Conservation (phyloP, 768 basidiomycete genomes). For the Leccinum disarticulatum region DNA sequence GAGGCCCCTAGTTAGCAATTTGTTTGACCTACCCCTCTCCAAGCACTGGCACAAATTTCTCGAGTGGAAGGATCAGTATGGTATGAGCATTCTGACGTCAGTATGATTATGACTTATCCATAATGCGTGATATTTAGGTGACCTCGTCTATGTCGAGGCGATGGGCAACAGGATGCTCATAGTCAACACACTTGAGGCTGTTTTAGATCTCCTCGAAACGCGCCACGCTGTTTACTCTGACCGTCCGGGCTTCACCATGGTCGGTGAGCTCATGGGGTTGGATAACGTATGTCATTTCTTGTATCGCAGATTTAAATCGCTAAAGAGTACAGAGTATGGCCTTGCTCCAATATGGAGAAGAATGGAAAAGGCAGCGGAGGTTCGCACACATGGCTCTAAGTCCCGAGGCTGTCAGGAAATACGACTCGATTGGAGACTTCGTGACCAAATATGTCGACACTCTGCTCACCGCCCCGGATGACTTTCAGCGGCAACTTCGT, state of each 20-base stretch:
- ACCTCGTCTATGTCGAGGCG: slow-evolving; percentile 30
- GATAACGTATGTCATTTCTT: slow-evolving; percentile 8
- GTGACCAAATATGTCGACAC: slow-evolving; percentile 17
- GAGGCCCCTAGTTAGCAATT: slow-evolving; percentile 4
- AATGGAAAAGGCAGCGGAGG: slow-evolving; percentile 26
- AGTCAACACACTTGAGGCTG: slow-evolving; percentile 27
- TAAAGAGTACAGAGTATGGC: slow-evolving; percentile 21
- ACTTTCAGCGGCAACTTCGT: slow-evolving; percentile 24
- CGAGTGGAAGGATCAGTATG: slow-evolving; percentile 11
- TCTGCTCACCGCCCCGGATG: slow-evolving; percentile 14
- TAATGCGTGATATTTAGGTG: slow-evolving; percentile 18
- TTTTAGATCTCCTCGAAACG: slow-evolving; percentile 32
- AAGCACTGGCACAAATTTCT: slow-evolving; percentile 11
- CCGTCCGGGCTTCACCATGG: slow-evolving; percentile 36
- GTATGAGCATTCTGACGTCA: not conserved
- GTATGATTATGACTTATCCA: not conserved
- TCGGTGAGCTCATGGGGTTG: slow-evolving; percentile 36
- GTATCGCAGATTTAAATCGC: not conserved
- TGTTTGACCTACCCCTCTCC: slow-evolving; percentile 10
- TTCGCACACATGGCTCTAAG: slow-evolving; percentile 33
- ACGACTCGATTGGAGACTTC: slow-evolving; percentile 32
- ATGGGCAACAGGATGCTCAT: slow-evolving; percentile 31
- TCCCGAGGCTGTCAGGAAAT: slow-evolving; percentile 31
- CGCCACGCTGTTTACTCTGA: slow-evolving; percentile 31
- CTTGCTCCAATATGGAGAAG: slow-evolving; percentile 22